Conservation (phyloP, 106 monocot species). For the Triglochin maritima region DNA sequence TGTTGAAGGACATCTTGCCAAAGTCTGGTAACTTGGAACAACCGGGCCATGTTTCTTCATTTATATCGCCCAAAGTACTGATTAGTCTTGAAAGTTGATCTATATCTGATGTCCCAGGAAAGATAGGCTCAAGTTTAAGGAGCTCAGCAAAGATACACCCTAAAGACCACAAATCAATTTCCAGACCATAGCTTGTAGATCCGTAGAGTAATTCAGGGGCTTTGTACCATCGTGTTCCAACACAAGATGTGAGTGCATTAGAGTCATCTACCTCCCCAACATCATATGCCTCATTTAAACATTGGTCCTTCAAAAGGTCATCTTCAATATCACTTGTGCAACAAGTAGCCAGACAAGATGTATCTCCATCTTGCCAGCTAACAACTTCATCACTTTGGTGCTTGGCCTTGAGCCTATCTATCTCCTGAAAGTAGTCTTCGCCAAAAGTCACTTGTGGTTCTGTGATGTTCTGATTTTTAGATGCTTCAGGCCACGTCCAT, state of each 20-base stretch:
- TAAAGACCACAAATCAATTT: slow-evolving; percentile 78
- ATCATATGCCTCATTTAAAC: slow-evolving; percentile 28
- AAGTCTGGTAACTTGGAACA: slow-evolving; percentile 77
- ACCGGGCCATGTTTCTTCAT: slow-evolving; percentile 47
- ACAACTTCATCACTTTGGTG: slow-evolving; percentile 26
- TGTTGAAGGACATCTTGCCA: slow-evolving; percentile 54
- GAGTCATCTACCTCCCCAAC: slow-evolving; percentile 23
- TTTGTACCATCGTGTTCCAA: slow-evolving; percentile 82
- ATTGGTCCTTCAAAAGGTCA: slow-evolving; percentile 41
- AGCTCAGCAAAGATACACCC: slow-evolving; percentile 85
- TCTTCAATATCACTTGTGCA: slow-evolving; percentile 64
- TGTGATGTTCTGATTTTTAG: slow-evolving; percentile 14
- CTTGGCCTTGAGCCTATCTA: slow-evolving; percentile 44
- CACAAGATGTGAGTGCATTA: slow-evolving; percentile 61
- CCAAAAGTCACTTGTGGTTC: slow-evolving; percentile 23
- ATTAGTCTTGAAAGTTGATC: slow-evolving; percentile 76
- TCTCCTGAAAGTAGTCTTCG: slow-evolving; percentile 35
- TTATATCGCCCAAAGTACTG: slow-evolving; percentile 61
- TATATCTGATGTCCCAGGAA: slow-evolving; percentile 75
- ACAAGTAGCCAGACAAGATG: slow-evolving; percentile 87
- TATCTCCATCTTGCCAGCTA: slow-evolving; percentile 46
- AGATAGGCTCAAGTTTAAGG: slow-evolving; percentile 51
- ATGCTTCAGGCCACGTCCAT: slow-evolving; percentile 9
- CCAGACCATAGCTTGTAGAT: slow-evolving; percentile 54
- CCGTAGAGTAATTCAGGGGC: slow-evolving; percentile 91